These are phyloP conservation scores for Schizosaccharomyces osmophilus DNA, from an alignment of 805 yeast genomes.

Conservation along the genomic window DNA sequence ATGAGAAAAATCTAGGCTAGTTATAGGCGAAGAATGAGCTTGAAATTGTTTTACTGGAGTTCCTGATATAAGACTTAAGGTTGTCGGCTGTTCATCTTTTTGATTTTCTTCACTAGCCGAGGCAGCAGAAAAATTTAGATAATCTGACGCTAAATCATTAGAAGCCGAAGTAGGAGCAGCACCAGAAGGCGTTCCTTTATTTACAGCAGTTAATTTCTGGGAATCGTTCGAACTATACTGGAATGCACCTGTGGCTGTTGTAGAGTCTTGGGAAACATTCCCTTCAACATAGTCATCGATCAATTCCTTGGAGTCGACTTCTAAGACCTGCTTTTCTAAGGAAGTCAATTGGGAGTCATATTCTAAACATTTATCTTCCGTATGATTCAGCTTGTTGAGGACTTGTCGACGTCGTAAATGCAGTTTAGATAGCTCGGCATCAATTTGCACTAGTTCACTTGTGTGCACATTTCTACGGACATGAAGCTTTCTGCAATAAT, in stretches of 20 bases:
- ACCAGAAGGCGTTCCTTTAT: no score
- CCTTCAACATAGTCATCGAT: no score
- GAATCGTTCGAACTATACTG: no score
- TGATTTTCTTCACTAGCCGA: not conserved
- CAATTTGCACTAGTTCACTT: not conserved
- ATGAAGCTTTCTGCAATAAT: not conserved
- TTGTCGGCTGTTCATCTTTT: not conserved
- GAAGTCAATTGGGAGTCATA: not conserved
- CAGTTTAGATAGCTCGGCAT: not conserved
- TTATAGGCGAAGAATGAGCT: slow-evolving; percentile 30
- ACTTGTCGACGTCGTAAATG: not conserved
- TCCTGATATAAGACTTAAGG: slow-evolving; percentile 18
- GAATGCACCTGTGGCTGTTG: no score
- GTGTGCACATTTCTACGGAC: not conserved
- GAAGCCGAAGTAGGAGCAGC: no score
- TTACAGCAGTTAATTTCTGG: no score
- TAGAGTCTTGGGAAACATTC: no score
- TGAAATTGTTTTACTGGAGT: slow-evolving; percentile 24
- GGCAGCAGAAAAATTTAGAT: not conserved
- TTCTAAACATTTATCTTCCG: not conserved
- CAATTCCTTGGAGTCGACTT: not conserved
- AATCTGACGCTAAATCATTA: not conserved
- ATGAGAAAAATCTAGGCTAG: slow-evolving; percentile 39
- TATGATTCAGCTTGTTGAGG: slow-evolving; percentile 4
- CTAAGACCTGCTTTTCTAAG: not conserved